Evolutionary conservation across 2,329 filamentous ascomycete genomes (phyloP), one percentile per base, ranked within the genome.

Genomic region (Sporothrix globosa): DNA sequence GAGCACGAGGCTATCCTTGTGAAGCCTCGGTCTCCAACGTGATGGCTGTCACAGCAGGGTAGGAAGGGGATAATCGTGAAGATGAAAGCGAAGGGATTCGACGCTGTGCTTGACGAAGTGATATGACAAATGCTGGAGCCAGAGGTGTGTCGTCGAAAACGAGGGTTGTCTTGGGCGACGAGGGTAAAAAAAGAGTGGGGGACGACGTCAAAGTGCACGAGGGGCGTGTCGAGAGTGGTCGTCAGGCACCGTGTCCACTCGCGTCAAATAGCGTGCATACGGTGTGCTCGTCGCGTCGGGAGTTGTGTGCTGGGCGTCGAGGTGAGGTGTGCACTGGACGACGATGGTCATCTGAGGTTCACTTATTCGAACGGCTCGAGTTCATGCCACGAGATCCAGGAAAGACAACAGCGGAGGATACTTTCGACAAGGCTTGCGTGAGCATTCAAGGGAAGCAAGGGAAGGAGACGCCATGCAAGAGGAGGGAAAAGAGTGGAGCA

Each of bases 401-500:
- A 30, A 58, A 30, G 56, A 48, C 46, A 50, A 27, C 11, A 17
- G 63, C 19, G 46, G n/a, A 10, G 46, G 34, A 46, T 24, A 41
- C 68, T 65, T 61, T 50, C 27, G 65, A 61, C 46, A 52, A 68
- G 65, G 48, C 66, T 67, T 27, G 61, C 34, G 34, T 27, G 61
- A 34, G 24, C 27, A 44, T 50, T 34, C 53, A 14, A 58, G 39
- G 48, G 39, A 50, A 48, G 50, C 39, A 65, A 44, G 53, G 27
- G 44, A 50, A 69, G 41, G 69, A 66, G 52, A 63, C 44, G 48
- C 44, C 48, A 50, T 65, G 54, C 58, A 60, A 54, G 39, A 61
- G 41, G 58, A 54, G 41, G 50, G 21, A 67, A 71, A 69, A 68
- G 69, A 71, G 69, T 71, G 71, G 71, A 56, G 70, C 52, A 70